Evolutionary conservation across 1,284 basidiomycete genomes (phyloP).

Genomic region (Xanthoconium separans): DNA sequence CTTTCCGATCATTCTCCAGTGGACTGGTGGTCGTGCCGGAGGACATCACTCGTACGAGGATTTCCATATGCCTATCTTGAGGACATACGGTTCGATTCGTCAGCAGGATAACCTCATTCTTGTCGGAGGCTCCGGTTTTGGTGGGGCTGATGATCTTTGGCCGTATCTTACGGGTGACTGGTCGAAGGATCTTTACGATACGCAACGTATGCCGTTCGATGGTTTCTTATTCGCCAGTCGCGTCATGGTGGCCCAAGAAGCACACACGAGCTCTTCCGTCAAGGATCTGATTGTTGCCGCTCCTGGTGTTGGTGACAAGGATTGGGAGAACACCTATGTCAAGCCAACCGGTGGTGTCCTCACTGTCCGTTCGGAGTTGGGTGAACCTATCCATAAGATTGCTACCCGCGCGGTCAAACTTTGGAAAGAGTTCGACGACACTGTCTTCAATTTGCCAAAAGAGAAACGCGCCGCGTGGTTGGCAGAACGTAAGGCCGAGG

Average conservation of each 20-base stretch:
- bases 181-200: constrained; percentile 78
- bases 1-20: constrained; percentile 98
- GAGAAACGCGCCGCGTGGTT: constrained; percentile 94
- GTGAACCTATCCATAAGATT: constrained; percentile 99
- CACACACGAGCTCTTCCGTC: constrained; percentile 90
- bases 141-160: constrained; percentile 94
- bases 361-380: constrained; percentile 96
- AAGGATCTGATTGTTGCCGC: constrained; percentile 97
- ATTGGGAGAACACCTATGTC: constrained; percentile 95
- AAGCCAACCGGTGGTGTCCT: constrained; percentile 96
- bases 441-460: constrained; percentile 91
- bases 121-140: constrained; percentile 96
- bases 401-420: constrained; percentile 95
- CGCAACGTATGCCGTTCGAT: constrained; percentile 99
- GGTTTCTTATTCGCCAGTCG: constrained; percentile 92
- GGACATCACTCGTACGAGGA: constrained; percentile 99
- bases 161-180: constrained; percentile 97
- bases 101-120: constrained; percentile 87
- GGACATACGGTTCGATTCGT: constrained; percentile 89
- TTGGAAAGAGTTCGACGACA: constrained; percentile 98
- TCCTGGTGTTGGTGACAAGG: constrained; percentile 84
- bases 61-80: constrained; percentile 94
- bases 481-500: constrained; percentile 81
- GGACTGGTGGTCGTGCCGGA: constrained; percentile 99
- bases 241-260: constrained; percentile 98